Conservation (phyloP, 164 flowering plant genomes). For the Liquidambar formosana region DNA sequence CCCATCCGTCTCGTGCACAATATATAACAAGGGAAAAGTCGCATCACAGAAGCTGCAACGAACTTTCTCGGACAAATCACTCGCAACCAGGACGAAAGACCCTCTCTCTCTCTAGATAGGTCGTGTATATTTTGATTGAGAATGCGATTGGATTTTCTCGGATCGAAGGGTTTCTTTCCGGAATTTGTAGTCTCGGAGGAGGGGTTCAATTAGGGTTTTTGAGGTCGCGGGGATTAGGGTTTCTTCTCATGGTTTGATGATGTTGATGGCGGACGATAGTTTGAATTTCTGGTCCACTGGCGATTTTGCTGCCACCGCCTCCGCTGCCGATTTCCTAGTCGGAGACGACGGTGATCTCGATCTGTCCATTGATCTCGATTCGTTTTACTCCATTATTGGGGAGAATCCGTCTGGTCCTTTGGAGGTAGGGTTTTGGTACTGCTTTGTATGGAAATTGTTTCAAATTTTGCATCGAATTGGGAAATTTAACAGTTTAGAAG, state of each 20-base stretch:
- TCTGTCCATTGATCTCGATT: conserved; percentile 27
- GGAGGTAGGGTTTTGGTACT: conserved; percentile 21
- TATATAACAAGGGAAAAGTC: conserved; percentile 2
- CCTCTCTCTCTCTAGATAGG: not conserved
- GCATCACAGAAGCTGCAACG: conserved; percentile 12
- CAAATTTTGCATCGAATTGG: not conserved
- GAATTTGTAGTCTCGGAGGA: not conserved
- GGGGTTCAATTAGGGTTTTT: conserved; percentile 4
- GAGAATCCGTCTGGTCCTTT: conserved; percentile 22
- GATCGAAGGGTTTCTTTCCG: not conserved
- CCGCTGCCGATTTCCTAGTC: not conserved
- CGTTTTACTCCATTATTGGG: conserved; percentile 20
- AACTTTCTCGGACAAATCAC: conserved; percentile 20
- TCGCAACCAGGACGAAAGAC: not conserved
- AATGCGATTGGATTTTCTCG: conserved; percentile 13
- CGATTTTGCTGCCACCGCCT: not conserved
- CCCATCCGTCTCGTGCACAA: not conserved
- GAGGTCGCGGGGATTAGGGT: conserved; percentile 15
- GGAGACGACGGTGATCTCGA: conserved; percentile 14
- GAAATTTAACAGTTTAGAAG: not conserved
- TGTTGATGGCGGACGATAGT: conserved; percentile 32
- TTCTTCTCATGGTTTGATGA: conserved; percentile 11
- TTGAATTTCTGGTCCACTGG: conserved; percentile 1
- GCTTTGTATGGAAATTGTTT: not conserved
- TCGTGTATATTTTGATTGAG: not conserved